Base-by-base conservation (phyloP, 345 rosid genomes). In the Ricinus communis region DNA sequence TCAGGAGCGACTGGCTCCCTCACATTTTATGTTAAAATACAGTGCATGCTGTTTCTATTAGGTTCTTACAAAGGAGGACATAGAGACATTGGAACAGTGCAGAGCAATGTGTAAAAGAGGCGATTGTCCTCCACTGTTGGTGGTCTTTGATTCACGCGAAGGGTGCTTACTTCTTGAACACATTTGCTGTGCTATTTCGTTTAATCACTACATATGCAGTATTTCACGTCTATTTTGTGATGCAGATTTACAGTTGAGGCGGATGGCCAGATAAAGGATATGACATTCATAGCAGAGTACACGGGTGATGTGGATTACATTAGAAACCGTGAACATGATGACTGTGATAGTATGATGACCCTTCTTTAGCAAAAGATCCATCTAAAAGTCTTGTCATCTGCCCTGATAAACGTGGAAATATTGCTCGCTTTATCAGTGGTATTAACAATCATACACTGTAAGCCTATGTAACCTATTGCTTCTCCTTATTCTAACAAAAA, bases 331-430 rank as follows among this genome's bases (percentile, higher is more conserved):
- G 96, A 93, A 76, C 77, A 81, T 25, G 97, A 93, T 40, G 97
- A 91, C 65, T 88, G 98, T 67, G 98, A 93, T 75, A 88, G 93
- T 82, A 81, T 91, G 81, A 93, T 93, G 98, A 91, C 98, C 65
- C 93, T 93, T 62, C 92, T 93, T 71, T 84, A 68, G 84, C 93
- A 52, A 83, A 76, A 54, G 84, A 91, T 68, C 82, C 90, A 66
- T 89, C 84, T 38, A 82, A 79, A 70, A 81, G 87, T 76, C 93
- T 93, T 62, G 92, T 91, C 67, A 91, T 93, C 57, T 93, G 97
- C 74, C 93, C 97, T 21, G 97, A 93, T 77, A 87, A 85, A 82
- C 86, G 81, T 81, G 97, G 93, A 81, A 93, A 93, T 83, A 81
- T 93, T 76, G 88, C 96, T 68, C 91, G 96, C 69, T 93, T 93